phyloP scores from a whole-genome alignment of 495 filamentous ascomycete genomes.

The Friedmanniomyces simplex region DNA sequence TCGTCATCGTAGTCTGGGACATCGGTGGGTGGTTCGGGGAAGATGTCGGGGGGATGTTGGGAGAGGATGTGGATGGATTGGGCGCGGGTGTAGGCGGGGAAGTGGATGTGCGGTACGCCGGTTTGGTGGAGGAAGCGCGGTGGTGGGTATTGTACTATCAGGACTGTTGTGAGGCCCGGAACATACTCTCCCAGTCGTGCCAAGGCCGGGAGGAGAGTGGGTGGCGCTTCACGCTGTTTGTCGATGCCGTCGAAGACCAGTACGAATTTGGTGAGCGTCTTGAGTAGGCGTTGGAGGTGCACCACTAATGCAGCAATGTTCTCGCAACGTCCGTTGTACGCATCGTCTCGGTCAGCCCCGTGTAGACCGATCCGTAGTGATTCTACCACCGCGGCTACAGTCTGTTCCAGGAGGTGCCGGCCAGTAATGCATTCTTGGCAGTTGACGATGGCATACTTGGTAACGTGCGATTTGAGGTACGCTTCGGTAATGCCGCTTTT shows the following conservation, averaged over 20 bases:
- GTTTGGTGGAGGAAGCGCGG: constrained; percentile 60
- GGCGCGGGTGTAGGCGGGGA: constrained; percentile 71
- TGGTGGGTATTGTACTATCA: constrained; percentile 64
- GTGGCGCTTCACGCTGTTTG: constrained; percentile 65
- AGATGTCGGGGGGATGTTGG: constrained; percentile 37
- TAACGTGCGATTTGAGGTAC: constrained; percentile 45
- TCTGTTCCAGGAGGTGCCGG: constrained; percentile 72
- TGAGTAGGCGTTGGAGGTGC: constrained; percentile 47
- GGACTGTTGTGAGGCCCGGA: constrained; percentile 63
- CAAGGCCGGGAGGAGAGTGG: constrained; percentile 72
- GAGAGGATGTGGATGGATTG: constrained; percentile 67
- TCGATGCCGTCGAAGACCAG: constrained; percentile 90
- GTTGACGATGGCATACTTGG: constrained; percentile 61
- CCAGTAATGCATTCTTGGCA: constrained; percentile 81
- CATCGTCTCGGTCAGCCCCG: constrained; percentile 33
- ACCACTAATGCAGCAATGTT: constrained; percentile 63
- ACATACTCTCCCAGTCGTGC: constrained; percentile 79
- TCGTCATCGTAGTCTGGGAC: constrained; percentile 44
- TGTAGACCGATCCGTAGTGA: constrained; percentile 34
- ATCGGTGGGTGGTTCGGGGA: constrained; percentile 29
- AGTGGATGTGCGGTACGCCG: constrained; percentile 69
- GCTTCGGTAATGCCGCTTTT: constrained; percentile 62
- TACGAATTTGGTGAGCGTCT: constrained; percentile 50
- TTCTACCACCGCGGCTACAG: constrained; percentile 39
- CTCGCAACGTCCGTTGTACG: constrained; percentile 54